phyloP scores from a whole-genome alignment of 805 yeast genomes.

The Ogataea ramenticola region DNA sequence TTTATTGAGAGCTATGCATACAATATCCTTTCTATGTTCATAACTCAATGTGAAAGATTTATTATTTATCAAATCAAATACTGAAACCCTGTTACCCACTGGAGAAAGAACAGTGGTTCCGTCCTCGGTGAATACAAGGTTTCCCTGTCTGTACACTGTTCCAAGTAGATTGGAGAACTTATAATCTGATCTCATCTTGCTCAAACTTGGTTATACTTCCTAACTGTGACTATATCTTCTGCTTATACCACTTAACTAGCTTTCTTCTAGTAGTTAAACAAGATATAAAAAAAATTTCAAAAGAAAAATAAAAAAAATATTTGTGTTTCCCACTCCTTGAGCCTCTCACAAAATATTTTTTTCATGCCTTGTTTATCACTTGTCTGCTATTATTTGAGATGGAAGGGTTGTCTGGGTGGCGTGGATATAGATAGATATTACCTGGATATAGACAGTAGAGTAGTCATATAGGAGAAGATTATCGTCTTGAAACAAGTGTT shows the following conservation, averaged over 20 bases:
- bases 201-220: not conserved
- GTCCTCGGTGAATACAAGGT: conserved; percentile 75
- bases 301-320: not conserved
- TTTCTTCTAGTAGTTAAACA: not conserved
- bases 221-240: not conserved
- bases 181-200: conserved; percentile 76
- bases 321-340: not conserved
- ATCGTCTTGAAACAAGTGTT: not conserved
- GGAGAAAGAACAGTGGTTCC: conserved; percentile 83
- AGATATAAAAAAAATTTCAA: not conserved
- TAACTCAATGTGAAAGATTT: conserved; percentile 84
- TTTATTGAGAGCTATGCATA: conserved; percentile 71
- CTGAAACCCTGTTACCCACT: conserved; percentile 88
- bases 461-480: no score
- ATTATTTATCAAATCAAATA: conserved; percentile 79
- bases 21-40: conserved; percentile 84
- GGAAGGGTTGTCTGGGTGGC: no score
- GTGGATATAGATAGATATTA: no score
- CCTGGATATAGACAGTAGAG: no score
- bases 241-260: no score
- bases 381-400: no score
- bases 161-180: conserved; percentile 85
- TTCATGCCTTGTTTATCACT: not conserved
- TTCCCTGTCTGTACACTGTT: conserved; percentile 92
- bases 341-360: not conserved